Evolutionary conservation across 1,139 yeast species (phyloP), one percentile per base, ranked within the genome.

Genomic region (Suhomyces kunorum): DNA sequence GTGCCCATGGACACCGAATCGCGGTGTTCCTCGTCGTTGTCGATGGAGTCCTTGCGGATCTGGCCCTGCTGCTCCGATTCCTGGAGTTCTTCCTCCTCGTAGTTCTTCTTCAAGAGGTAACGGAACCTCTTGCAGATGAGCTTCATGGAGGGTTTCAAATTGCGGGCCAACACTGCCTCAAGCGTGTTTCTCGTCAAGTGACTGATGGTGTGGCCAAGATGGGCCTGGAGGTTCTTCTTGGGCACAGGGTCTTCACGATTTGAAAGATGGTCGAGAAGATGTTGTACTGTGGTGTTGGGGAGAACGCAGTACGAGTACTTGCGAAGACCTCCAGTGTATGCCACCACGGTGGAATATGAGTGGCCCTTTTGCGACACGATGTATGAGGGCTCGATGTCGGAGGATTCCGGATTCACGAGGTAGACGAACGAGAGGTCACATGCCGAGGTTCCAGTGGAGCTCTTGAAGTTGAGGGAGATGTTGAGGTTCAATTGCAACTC

Each of bases 61-160:
- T 31, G 33, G 8, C 27, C 38, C 22, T 34, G 44, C n/a, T 38
- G 31, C 16, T 37, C 40, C 12, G 17, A 29, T 13, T 41, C 35
- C 11, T 41, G 40, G 11, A n/a, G 32, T 19, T 39, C 48, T 25
- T 40, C 39, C 9, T 40, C 48, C 27, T 54, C 56, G 25, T 57
- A 52, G 16, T 59, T 61, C 34, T 57, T 56, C 22, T 59, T 51
- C 23, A 66, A 38, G 34, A 68, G 58, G 57, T 73, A 82, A 36
- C 87, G 64, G n/a, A 80, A 55, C 41, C 83, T 63, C 45, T 72
- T 69, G 37, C 71, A 66, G 26, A 62, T 60, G 13, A 80, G 56
- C 45, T 71, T 76, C 61, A 52, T 63, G 39, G 58, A 66, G 16
- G 79, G 88, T 55, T 68, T 69, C 49, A 72, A 67, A 30, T 67